Evolutionary conservation across 805 yeast genomes (phyloP).

Genomic region (Saccharomyces eubayanus): DNA sequence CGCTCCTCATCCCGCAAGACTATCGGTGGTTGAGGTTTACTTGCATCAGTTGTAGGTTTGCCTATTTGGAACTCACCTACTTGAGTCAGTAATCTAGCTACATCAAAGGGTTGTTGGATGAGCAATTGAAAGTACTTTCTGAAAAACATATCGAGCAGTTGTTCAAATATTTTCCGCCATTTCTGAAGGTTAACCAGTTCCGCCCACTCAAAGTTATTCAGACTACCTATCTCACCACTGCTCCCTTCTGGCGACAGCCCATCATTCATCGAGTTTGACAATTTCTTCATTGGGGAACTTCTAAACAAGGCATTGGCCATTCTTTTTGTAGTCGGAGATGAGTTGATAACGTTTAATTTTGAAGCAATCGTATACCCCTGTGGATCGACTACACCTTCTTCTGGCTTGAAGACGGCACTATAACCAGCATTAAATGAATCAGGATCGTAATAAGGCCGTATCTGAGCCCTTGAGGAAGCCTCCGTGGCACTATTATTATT

Average conservation of each 20-base stretch:
- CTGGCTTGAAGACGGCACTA: conserved; percentile 51
- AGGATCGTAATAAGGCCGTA: conserved; percentile 67
- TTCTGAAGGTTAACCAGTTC: conserved; percentile 58
- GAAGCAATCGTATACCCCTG: conserved; percentile 35
- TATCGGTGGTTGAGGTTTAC: conserved; percentile 3
- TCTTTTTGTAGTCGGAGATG: conserved; percentile 7
- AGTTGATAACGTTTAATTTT: conserved; percentile 29
- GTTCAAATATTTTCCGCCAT: conserved; percentile 47
- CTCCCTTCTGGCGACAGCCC: neutral
- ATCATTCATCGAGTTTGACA: neutral
- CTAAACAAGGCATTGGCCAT: neutral
- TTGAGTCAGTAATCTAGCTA: conserved; percentile 68
- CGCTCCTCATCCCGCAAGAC: conserved; percentile 11
- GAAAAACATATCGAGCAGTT: conserved; percentile 52
- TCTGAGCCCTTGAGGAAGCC: conserved; percentile 12
- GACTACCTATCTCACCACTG: neutral
- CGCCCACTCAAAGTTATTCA: conserved; percentile 43
- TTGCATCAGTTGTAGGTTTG: neutral
- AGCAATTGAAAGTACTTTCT: conserved; percentile 63
- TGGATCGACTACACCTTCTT: conserved; percentile 50
- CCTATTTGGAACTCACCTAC: conserved; percentile 42
- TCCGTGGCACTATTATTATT: neutral
- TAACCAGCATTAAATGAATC: conserved; percentile 59
- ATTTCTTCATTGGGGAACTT: neutral
- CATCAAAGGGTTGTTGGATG: conserved; percentile 82